Evolutionary conservation across 805 yeast species (phyloP), one percentile per base, ranked within the genome.

Genomic region (Wickerhamomyces alni): DNA sequence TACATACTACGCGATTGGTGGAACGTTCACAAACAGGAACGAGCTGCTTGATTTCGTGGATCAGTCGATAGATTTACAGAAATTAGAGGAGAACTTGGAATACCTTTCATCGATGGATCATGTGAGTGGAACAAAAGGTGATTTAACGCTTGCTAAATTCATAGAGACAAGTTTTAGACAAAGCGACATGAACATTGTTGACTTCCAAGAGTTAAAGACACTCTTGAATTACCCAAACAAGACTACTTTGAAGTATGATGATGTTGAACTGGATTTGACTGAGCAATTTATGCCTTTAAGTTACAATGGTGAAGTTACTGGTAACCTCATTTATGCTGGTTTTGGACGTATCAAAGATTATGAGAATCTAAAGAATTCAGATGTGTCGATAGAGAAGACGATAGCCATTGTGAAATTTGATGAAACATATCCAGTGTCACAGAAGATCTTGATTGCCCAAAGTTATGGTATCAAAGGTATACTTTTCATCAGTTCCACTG

Each of bases 41-140:
- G 24, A 21, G 9, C 61, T 89, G 33, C 59, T 70, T 13, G 64
- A 65, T 5, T 72, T 73, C 35, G 66, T 83, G 8, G 63, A 65
- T 25, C 58, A 62, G n/a, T 68, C 72, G 33, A 65, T 86, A 24
- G 83, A 78, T 51, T 58, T 68, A 7, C 70, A 74, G 18, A 36
- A 35, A 26, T 39, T 53, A 46, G 56, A 53, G 43, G 58, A 53
- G 49, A 43, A 46, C 6, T 32, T 53, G 25, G 55, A 53, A 39
- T 53, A 50, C 34, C 31, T 53, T 17, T 37, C 53, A 32, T 59
- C 75, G 17, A 66, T 91, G 59, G 80, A 80, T 3, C 97, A 88
- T 57, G 61, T 82, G 47, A 78, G 96, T 0, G 98, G 98, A 3
- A 82, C 97, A 2, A 74, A 77, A 13, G 98, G 95, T 16, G 96